Evolutionary conservation across 1,139 yeast species (phyloP).

Genomic region (Trichomonascaceae sp.): DNA sequence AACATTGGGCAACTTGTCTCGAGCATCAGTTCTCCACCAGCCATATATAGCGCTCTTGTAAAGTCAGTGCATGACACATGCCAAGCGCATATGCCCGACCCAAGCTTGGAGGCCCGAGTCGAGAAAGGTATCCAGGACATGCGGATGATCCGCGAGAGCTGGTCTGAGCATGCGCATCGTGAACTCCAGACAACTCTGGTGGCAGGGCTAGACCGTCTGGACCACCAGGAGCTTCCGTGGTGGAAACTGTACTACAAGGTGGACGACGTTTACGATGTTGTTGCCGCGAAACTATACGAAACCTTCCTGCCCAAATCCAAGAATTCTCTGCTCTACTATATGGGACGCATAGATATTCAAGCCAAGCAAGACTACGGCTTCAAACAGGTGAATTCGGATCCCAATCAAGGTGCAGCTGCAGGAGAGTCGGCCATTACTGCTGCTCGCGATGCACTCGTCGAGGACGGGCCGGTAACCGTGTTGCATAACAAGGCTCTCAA

Average conservation of each 20-base stretch:
- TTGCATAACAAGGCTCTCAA: conserved; percentile 21
- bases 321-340: conserved; percentile 18
- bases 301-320: conserved; percentile 21
- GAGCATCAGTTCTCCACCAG: background rate
- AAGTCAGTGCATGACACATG: conserved; percentile 19
- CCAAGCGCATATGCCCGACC: conserved; percentile 10
- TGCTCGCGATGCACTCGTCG: conserved; percentile 7
- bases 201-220: conserved; percentile 14
- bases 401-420: conserved; percentile 6
- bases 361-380: conserved; percentile 14
- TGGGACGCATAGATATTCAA: conserved; percentile 24
- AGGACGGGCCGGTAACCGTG: conserved; percentile 11
- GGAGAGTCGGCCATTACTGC: conserved; percentile 5
- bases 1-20: background rate
- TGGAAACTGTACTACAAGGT: conserved; percentile 26
- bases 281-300: conserved; percentile 10
- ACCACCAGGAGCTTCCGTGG: conserved; percentile 23
- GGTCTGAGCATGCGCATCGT: conserved; percentile 27
- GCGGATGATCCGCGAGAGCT: conserved; percentile 13
- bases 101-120: background rate
- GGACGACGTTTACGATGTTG: conserved; percentile 24
- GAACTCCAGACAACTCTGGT: conserved; percentile 25
- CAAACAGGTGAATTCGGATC: conserved; percentile 5
- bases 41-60: conserved; percentile 10
- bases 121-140: conserved; percentile 11